Conservation (phyloP, 257 asterid species). For the Eustoma russellianum region DNA sequence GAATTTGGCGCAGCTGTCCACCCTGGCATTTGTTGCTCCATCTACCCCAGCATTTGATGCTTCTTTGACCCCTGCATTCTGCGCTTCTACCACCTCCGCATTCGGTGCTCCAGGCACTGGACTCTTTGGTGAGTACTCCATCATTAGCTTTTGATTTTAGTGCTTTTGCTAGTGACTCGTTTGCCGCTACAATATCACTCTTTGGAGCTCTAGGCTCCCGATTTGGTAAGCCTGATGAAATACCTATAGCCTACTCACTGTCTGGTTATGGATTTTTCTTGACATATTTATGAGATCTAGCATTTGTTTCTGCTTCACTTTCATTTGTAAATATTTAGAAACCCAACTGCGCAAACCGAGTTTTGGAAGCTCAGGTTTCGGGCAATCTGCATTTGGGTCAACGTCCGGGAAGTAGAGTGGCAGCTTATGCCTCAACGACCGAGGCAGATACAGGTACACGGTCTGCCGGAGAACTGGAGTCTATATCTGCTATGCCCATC, state of each 20-base stretch:
- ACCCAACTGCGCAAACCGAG: conserved; percentile 52
- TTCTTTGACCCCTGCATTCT: conserved; percentile 20
- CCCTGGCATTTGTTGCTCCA: conserved; percentile 40
- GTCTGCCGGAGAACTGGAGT: conserved; percentile 31
- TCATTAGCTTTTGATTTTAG: conserved; percentile 44
- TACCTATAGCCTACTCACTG: background rate
- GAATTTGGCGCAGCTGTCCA: conserved; percentile 58
- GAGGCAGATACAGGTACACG: conserved; percentile 34
- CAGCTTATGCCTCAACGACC: conserved; percentile 33
- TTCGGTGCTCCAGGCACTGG: conserved; percentile 32
- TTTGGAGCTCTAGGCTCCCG: conserved; percentile 66
- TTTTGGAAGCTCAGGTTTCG: conserved; percentile 59
- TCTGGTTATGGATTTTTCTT: background rate
- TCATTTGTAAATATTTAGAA: conserved; percentile 31
- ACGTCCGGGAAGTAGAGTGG: conserved; percentile 36
- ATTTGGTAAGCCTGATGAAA: conserved; percentile 52
- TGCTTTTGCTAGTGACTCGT: conserved; percentile 54
- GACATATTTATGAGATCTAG: too few species aligned
- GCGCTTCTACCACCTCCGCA: conserved; percentile 12
- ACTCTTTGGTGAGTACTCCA: conserved; percentile 16
- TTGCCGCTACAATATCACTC: conserved; percentile 48
- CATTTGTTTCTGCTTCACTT: background rate
- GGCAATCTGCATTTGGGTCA: conserved; percentile 73
- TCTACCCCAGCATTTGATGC: conserved; percentile 36
- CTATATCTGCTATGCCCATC: conserved; percentile 40